Base-by-base conservation (phyloP, 2,329 filamentous ascomycete genomes). In the Aspergillus pseudotamarii region DNA sequence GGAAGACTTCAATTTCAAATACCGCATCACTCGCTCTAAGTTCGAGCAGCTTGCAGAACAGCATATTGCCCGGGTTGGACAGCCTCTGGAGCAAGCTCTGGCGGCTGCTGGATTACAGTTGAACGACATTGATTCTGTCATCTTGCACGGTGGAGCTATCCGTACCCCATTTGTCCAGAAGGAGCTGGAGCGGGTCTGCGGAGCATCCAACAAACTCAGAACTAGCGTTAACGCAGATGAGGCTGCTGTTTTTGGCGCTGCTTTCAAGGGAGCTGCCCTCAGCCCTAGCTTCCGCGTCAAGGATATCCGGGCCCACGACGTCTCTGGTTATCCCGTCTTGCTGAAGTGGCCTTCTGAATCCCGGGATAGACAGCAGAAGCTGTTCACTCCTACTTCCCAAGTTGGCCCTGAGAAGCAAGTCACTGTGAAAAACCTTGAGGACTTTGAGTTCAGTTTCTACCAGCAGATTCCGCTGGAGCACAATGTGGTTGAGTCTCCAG, bases 201-300 rank as follows among this genome's bases (percentile, higher is more conserved):
- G 92, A 43, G 86, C 85, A 21, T 79, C 88, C 9, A 88, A 91
- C 58, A 97, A 96, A 83, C 84, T 99, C 64, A 90, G 93, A 68
- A 91, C 90, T 73, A 99, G 96, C 72, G 95, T 99, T 75, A 99
- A 99, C 81, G 91, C 94, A 12, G 95, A 99, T 73, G 95, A 99
- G 80, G 91, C 95, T 28, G 95, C 95, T 57, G 95, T 96, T 11
- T 96, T 98, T 77, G 95, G 95, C 71, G 94, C 95, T 60, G 94
- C 91, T 32, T 98, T 99, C 85, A 92, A 94, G 75, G 95, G 92
- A 57, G 95, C 95, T 58, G 89, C 92, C 70, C 85, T 99, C 63
- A 97, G 93, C 80, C 93, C 94, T 46, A 94, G 91, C 76, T 99
- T 99, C 88, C 90, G 93, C 65, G 95, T 99, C 75, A 99, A 98